Evolutionary conservation across 2,329 filamentous ascomycete species (phyloP), one percentile per base, ranked within the genome.

Genomic region (Arthrobotrys megalospora): DNA sequence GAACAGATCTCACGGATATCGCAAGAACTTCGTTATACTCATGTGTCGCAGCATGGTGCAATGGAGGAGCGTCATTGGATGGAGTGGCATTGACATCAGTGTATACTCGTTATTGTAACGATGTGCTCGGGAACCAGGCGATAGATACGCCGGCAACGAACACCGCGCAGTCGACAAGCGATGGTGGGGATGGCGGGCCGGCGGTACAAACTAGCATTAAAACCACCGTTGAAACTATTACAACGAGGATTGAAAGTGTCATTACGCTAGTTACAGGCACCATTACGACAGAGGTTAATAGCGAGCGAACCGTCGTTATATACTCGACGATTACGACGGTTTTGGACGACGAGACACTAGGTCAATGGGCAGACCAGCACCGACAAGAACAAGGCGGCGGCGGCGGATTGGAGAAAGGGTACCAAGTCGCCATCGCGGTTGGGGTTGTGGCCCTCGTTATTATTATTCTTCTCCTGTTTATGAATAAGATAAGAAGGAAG

Each of bases 1-100:
- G 71, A 67, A 76, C 63, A 7, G 71, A 76, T 47, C 71, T 76
- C 21, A 76, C 71, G 12, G 71, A 62, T 24, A 53, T 68, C 21
- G 71, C 63, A 6, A 41, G 60, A 8, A 32, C 41, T 11, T 62
- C 63, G 8, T 12, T 76, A 7, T 36, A n/a, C 14, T 8, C 3
- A 2, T 76, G 63, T 24, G 53, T 68, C 8, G 14, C 5, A 3
- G 7, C 4, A 19, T 63, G 16, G 11, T 76, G 71, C 19, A 76
- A 68, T 24, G 47, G 47, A 6, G 71, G 71, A 4, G 14, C 12
- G 6, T 62, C 43, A 7, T 8, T 43, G 45, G 71, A 76, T 50
- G 71, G 43, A 4, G 6, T 10, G 6, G 52, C 53, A 3, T 43
- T 76, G 36, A 68, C 63, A 6, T 68, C 71, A 6, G 32, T 76